Base-by-base conservation (phyloP, 2,329 filamentous ascomycete species). In the Fusarium sp. region DNA sequence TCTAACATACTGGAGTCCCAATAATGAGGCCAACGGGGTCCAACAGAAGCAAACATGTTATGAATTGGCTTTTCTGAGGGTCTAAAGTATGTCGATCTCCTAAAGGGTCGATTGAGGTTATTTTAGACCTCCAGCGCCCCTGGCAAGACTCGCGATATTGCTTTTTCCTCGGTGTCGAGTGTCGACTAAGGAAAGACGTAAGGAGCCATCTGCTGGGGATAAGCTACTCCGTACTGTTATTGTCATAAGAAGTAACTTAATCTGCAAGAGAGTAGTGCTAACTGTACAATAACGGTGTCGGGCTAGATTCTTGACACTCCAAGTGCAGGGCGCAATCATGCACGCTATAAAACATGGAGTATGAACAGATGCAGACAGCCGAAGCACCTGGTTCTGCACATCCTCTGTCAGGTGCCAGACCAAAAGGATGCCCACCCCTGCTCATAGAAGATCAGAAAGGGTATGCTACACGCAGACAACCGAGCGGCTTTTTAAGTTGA, bases 291-390 rank as follows among this genome's bases (percentile, higher is more conserved):
- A 25, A 25, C 8, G 25, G 9, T 9, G 8, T 35, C 33, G 27
- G 22, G 37, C 30, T 13, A 6, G 7, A 25, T 46, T 48, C 48
- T 35, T 32, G 22, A 40, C 61, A 46, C 39, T 44, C 25, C 22
- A 54, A 23, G 22, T 33, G 65, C 50, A 68, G 59, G 47, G 33
- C 25, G 35, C 50, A 11, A 37, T 37, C n/a, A n/a, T 37, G 17
- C 19, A 53, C 39, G 32, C 33, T 49, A 52, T 37, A 37, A 17
- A 19, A 14, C 14, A 33, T 33, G 30, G 30, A 33, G 14, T 33
- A 33, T 49, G 56, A 51, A 37, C 41, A 57, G 48, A 41, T 69
- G 56, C 65, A 66, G 52, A 41, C 35, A 46, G 41, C 37, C n/a
- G 20, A 58, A 30, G 22, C 30, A 40, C 25, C 43, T 15, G 20